phyloP scores from a whole-genome alignment of 495 filamentous ascomycete genomes.

The Amorphotheca resinae region DNA sequence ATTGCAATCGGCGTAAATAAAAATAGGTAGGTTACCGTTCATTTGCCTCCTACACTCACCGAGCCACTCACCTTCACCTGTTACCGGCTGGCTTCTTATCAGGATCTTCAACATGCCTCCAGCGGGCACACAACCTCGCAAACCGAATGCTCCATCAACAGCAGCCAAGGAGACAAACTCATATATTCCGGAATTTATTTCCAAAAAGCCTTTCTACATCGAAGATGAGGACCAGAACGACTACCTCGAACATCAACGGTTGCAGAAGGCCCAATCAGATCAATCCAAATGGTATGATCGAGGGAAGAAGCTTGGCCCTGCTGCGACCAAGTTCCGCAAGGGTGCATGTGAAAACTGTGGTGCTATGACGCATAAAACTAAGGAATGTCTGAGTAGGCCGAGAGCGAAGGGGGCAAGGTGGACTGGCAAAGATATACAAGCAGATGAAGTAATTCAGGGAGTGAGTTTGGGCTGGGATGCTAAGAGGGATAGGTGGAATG shows the following conservation, averaged over 20 bases:
- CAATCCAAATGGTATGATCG: slow-evolving; percentile 85
- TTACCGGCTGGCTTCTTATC: no score
- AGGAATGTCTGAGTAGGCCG: slow-evolving; percentile 83
- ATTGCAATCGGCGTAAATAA: no score
- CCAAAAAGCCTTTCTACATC: slow-evolving; percentile 94
- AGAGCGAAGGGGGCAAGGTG: slow-evolving; percentile 84
- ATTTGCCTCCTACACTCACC: no score
- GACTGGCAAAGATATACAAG: slow-evolving; percentile 87
- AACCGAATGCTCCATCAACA: slow-evolving; percentile 31
- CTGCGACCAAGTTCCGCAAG: slow-evolving; percentile 92
- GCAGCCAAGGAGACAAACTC: slow-evolving; percentile 80
- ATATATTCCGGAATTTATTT: slow-evolving; percentile 97
- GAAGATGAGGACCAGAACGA: slow-evolving; percentile 67
- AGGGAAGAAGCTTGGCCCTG: slow-evolving; percentile 64
- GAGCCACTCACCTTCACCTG: no score
- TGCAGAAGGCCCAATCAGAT: slow-evolving; percentile 57
- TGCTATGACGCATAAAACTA: slow-evolving; percentile 88
- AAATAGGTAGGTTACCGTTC: no score
- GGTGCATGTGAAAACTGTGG: slow-evolving; percentile 98
- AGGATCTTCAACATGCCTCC: slow-evolving; percentile 18
- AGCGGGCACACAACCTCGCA: slow-evolving; percentile 22
- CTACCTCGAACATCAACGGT: slow-evolving; percentile 94
- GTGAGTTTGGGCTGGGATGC: slow-evolving; percentile 90
- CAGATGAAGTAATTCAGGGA: slow-evolving; percentile 78
- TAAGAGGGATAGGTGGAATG: slow-evolving; percentile 97